Evolutionary conservation across 331 rosid species (phyloP).

Genomic region (Malus hybrid): DNA sequence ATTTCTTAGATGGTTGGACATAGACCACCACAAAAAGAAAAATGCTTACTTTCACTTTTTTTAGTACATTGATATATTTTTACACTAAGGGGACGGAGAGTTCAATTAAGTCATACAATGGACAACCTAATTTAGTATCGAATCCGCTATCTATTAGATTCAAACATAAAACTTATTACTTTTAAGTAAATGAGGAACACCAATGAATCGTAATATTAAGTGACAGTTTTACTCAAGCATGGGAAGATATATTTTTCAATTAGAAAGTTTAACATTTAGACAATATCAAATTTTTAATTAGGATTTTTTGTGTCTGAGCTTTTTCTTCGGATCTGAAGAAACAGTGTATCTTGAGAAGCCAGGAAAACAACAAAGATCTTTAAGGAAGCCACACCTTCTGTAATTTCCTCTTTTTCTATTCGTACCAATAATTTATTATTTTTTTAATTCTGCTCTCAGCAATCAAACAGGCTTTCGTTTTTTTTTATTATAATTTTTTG

Average conservation of each 20-base stretch:
- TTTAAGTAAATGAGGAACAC: too few relatives aligned
- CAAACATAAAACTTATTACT: too few relatives aligned
- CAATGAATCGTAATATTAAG: too few relatives aligned
- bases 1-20: too few relatives aligned
- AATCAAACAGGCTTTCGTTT: neutral
- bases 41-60: too few relatives aligned
- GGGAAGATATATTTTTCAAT: neutral
- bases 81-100: too few relatives aligned
- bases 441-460: conserved; percentile 8
- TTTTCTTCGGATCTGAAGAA: conserved; percentile 66
- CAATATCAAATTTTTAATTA: neutral
- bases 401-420: neutral
- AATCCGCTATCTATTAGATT: too few relatives aligned
- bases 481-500: neutral
- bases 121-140: rapidly evolving
- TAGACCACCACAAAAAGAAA: too few relatives aligned
- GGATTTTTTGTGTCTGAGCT: conserved; percentile 13
- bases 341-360: conserved; percentile 33
- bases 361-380: conserved; percentile 59
- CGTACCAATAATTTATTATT: conserved; percentile 1
- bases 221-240: too few relatives aligned
- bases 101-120: too few relatives aligned
- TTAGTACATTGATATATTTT: too few relatives aligned
- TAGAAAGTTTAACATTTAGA: neutral
- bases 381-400: conserved; percentile 14